Percentiles rank a stretch among this genome's conserved stretches.
phyloP scores from a whole-genome alignment of 2,329 filamentous ascomycete genomes.

The Calonectria henricotiae region DNA sequence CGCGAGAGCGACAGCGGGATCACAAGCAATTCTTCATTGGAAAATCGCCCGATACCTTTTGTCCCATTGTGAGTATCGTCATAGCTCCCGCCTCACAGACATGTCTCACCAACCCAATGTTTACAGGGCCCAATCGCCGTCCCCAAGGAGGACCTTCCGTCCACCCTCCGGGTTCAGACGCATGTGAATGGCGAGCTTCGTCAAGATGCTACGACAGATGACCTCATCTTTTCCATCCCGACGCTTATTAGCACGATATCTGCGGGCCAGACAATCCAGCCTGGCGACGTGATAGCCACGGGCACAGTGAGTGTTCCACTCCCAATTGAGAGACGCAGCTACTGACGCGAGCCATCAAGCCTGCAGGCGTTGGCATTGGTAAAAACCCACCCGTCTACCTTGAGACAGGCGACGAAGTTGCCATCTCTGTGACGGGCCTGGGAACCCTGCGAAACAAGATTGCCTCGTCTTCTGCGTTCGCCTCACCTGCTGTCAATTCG shows the following conservation, averaged over 20 bases:
- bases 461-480: slow-evolving; percentile 16
- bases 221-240: slow-evolving; percentile 65
- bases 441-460: slow-evolving; percentile 44
- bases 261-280: slow-evolving; percentile 62
- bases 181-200: slow-evolving; percentile 65
- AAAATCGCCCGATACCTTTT: slow-evolving; percentile 71
- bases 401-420: slow-evolving; percentile 61
- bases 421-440: slow-evolving; percentile 53
- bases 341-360: slow-evolving; percentile 35
- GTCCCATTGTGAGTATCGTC: slow-evolving; percentile 55
- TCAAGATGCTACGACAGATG: slow-evolving; percentile 62
- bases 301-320: slow-evolving; percentile 55
- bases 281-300: slow-evolving; percentile 65
- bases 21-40: slow-evolving; percentile 76
- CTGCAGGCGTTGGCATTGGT: slow-evolving; percentile 66
- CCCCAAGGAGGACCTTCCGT: slow-evolving; percentile 62
- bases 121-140: slow-evolving; percentile 68
- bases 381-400: slow-evolving; percentile 59
- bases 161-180: slow-evolving; percentile 61
- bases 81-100: not conserved
- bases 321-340: not conserved
- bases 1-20: slow-evolving; percentile 67
- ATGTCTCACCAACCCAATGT: not conserved
- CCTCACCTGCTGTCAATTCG: slow-evolving; percentile 12
- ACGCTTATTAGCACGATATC: slow-evolving; percentile 62